Evolutionary conservation across 2,329 filamentous ascomycete species (phyloP), one percentile per base, ranked within the genome.

Genomic region (Colletotrichum euphorbiae): DNA sequence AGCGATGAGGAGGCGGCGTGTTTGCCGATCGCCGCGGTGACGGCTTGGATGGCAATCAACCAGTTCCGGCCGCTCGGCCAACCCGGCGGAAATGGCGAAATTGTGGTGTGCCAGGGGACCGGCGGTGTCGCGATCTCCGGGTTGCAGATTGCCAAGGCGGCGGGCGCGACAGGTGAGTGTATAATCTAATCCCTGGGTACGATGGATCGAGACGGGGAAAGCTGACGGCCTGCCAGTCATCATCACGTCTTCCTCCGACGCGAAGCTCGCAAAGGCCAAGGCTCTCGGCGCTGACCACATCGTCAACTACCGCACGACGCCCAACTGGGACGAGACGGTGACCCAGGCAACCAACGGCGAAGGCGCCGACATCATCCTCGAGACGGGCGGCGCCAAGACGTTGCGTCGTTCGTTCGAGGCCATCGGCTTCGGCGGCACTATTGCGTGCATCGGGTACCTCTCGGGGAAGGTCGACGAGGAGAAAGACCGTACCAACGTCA

Each of bases 31-130:
- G 88, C 89, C 0, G 83, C 82, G 1, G 81, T 90, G 33, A 91
- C 89, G 2, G 89, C 89, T 0, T 90, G 87, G 88, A 90, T 88
- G 85, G 81, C 85, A 8, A 80, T 91, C 72, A 90, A 90, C 75
- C 84, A 86, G 51, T 85, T 88, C 79, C 80, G 85, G 28, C 85
- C 86, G 0, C 73, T 87, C 0, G 86, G 86, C 0, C 77, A 85
- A 58, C 81, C 82, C 4, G 82, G 83, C 1, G 84, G 84, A 0
- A 72, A 75, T 57, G 80, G 79, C 4, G 79, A 83, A 70, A 79
- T 79, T 1, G 81, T 87, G 5, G 74, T 88, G 13, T 75, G 87
- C 4, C 85, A 87, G 71, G 86, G 86, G 3, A 89, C 85, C 0
- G 85, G 85, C 2, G 85, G 84, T 3, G 85, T 88, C 5, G 76